Evolutionary conservation across 2,329 filamentous ascomycete species (phyloP).

Genomic region (Didymella segeticola): DNA sequence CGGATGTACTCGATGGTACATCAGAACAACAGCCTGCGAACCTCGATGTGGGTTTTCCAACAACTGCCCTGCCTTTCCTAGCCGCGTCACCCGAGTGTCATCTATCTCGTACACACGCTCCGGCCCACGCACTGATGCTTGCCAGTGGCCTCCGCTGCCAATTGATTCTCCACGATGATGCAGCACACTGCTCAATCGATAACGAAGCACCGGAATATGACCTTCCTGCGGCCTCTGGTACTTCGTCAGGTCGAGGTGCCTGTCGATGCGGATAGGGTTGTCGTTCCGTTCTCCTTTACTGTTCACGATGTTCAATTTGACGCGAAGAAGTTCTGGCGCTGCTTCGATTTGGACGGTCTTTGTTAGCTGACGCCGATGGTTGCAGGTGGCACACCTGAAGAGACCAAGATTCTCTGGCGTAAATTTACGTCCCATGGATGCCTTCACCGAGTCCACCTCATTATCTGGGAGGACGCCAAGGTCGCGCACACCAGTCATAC

Average conservation of each 20-base stretch:
- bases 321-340: background rate
- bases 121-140: background rate
- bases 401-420: background rate
- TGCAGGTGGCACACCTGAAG: background rate
- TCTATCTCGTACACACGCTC: background rate
- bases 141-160: background rate
- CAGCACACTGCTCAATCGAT: background rate
- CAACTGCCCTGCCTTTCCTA: background rate
- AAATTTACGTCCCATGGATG: background rate
- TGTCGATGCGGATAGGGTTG: background rate
- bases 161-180: background rate
- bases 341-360: background rate
- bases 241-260: background rate
- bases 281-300: background rate
- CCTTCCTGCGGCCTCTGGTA: background rate
- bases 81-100: background rate
- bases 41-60: background rate
- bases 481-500: background rate
- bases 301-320: background rate
- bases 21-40: background rate
- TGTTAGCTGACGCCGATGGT: background rate
- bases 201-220: background rate
- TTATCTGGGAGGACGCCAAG: background rate
- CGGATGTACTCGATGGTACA: background rate
- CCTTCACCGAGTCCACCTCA: background rate